Evolutionary conservation across 2,329 filamentous ascomycete species (phyloP).

Genomic region (Trichophaea hybrida): DNA sequence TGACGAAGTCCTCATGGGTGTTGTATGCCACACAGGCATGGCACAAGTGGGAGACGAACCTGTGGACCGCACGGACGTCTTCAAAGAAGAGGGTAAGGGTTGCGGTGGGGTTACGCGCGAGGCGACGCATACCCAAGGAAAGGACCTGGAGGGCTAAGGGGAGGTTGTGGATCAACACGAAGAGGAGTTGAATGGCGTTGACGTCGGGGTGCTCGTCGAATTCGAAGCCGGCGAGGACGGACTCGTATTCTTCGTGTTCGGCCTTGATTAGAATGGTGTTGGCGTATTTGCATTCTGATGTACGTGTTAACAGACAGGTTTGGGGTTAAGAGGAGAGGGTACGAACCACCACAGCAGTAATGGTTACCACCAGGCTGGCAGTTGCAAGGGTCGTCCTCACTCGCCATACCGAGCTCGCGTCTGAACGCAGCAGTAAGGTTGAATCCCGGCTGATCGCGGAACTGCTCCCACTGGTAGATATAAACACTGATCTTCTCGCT

Average conservation of each 20-base stretch:
- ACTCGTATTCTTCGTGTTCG: not conserved
- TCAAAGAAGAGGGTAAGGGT: conserved; percentile 9
- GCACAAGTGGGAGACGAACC: conserved; percentile 9
- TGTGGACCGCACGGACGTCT: conserved; percentile 8
- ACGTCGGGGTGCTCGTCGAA: not conserved
- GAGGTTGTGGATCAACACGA: not conserved
- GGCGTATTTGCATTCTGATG: not conserved
- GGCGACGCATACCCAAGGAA: not conserved
- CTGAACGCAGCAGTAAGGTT: not conserved
- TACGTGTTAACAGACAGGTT: not conserved
- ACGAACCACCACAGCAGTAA: not conserved
- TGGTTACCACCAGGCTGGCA: not conserved
- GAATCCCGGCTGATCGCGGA: not conserved
- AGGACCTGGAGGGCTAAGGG: not conserved
- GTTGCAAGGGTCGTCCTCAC: not conserved
- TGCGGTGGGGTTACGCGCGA: not conserved
- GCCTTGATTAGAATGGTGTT: not conserved
- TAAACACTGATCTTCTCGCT: not conserved
- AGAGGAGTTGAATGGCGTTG: not conserved
- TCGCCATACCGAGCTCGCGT: not conserved
- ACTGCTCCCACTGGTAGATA: not conserved
- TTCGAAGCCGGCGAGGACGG: not conserved
- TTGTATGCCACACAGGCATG: conserved; percentile 16
- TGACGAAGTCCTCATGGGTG: conserved; percentile 11
- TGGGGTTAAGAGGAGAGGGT: not conserved